Base-by-base conservation (phyloP, 441 rosid genomes). In the Gossypium davidsonii region DNA sequence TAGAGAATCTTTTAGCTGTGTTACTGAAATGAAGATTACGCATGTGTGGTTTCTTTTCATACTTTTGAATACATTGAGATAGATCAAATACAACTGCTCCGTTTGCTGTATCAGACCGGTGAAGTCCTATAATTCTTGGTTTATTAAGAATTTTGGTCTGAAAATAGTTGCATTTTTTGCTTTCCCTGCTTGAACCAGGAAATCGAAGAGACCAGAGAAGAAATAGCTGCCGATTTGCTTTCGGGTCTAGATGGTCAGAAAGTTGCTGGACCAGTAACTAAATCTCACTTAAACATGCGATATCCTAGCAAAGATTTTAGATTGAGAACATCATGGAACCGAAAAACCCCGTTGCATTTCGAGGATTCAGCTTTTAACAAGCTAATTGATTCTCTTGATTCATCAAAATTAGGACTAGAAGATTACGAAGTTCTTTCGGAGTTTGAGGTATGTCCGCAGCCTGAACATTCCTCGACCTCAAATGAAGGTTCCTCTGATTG, bases 181-280 rank as follows among this genome's bases (percentile, higher is more conserved):
- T n/a, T 46, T 0, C 51, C 60, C 75, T 67, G 44, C 70, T 62
- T 71, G 61, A 57, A 77, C 70, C 83, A 90, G 96, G 96, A 88
- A 77, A 79, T 57, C 59, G 85, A 84, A 76, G 91, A 83, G 67
- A 76, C 26, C 53, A 65, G 72, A 31, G 85, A 78, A 78, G 76
- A 55, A 72, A 67, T 67, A 21, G 68, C 76, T 42, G 63, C 75
- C 44, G 76, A 60, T 77, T 74, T 78, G 62, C 81, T 75, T 12
- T 70, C 77, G 67, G 81, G 76, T 9, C 66, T 71, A 8, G 80
- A 78, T 61, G 60, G 53, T 58, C 71, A 20, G 63, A 60, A 74
- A 63, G 53, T 46, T 53, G 14, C 46, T 65, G 67, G 14, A 21
- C 12, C 49, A 17, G 67, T 70, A 11, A 57, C 80, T 4, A 72